phyloP scores from a whole-genome alignment of 73 alveolate genomes.

The Paramecium pentaurelia region DNA sequence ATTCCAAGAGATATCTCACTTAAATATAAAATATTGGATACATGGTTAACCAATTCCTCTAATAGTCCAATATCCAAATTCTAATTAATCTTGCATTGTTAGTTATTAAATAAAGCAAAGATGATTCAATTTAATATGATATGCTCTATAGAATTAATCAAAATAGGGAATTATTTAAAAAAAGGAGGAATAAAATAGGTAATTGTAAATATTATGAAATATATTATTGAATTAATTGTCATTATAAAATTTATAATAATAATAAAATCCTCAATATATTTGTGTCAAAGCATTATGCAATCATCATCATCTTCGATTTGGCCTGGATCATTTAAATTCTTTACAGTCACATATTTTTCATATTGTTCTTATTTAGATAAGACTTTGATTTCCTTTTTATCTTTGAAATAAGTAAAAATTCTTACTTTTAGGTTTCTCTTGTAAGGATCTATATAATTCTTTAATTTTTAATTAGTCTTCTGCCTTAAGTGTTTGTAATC shows the following conservation, averaged over 20 bases:
- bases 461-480: background rate
- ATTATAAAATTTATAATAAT: background rate
- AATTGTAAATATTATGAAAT: background rate
- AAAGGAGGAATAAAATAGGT: background rate
- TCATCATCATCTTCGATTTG: background rate
- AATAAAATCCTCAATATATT: background rate
- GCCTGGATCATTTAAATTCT: background rate
- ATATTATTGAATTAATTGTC: background rate
- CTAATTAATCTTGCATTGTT: background rate
- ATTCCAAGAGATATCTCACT: conserved; percentile 50
- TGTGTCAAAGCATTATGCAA: background rate
- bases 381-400: background rate
- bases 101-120: background rate
- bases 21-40: background rate
- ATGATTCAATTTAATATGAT: background rate
- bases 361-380: background rate
- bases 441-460: background rate
- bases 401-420: background rate
- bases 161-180: background rate
- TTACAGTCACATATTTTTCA: background rate
- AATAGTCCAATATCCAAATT: conserved; percentile 60
- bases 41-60: conserved; percentile 58
- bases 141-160: background rate
- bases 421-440: background rate
- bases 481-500: background rate